These are phyloP conservation scores for Clonostachys solani DNA, from an alignment of 2,329 filamentous ascomycete species.

Conservation along the genomic window DNA sequence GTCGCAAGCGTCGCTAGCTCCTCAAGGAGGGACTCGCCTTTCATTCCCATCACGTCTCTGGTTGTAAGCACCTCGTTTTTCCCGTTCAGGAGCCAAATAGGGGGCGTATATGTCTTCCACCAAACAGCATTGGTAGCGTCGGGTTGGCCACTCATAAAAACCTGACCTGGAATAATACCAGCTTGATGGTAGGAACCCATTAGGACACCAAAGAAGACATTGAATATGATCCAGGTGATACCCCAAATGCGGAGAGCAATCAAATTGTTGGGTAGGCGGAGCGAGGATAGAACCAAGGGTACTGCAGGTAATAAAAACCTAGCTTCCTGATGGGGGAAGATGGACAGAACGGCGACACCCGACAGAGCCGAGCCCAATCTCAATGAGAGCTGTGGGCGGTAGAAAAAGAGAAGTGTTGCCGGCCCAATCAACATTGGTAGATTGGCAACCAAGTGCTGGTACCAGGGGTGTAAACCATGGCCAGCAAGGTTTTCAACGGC, in stretches of 20 bases:
- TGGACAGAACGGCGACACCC: constrained; percentile 65
- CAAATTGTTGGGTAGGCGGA: constrained; percentile 58
- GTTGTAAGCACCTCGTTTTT: constrained; percentile 70
- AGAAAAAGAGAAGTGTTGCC: constrained; percentile 57
- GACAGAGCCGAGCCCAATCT: constrained; percentile 71
- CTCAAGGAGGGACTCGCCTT: constrained; percentile 54
- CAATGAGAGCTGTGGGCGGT: constrained; percentile 51
- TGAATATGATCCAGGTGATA: constrained; percentile 64
- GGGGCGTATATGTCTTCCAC: constrained; percentile 86
- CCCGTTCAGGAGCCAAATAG: constrained; percentile 74
- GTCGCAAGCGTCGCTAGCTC: constrained; percentile 56
- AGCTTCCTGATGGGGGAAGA: constrained; percentile 77
- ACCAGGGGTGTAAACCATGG: constrained; percentile 75
- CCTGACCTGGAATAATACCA: constrained; percentile 70
- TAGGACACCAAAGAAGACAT: constrained; percentile 60
- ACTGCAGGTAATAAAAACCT: constrained; percentile 73
- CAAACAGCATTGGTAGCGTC: constrained; percentile 69
- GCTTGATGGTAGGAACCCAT: constrained; percentile 85
- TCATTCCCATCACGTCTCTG: constrained; percentile 69
- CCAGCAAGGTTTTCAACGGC: constrained; percentile 64
- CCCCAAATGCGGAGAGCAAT: constrained; percentile 50
- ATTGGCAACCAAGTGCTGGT: constrained; percentile 71
- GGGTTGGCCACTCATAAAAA: constrained; percentile 66
- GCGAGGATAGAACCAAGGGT: constrained; percentile 71
- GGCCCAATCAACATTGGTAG: constrained; percentile 68